These are phyloP conservation scores for Ocimum tenuiflorum DNA, from an alignment of 257 asterid species.

Conservation along the genomic window DNA sequence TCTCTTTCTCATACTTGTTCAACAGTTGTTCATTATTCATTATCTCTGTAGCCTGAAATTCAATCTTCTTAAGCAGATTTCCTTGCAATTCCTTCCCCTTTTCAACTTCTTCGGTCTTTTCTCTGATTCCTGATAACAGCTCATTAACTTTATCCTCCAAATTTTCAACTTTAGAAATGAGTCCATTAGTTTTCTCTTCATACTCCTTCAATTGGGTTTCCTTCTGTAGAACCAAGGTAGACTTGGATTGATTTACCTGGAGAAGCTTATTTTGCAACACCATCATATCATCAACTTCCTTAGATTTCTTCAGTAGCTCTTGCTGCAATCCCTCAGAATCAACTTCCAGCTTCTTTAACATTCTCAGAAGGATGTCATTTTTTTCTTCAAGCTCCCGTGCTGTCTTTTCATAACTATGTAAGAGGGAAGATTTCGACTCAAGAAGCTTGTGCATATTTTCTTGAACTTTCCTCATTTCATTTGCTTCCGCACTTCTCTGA, in stretches of 20 bases:
- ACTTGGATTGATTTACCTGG: constrained; percentile 35
- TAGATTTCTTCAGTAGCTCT: constrained; percentile 45
- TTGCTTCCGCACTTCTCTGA: constrained; percentile 35
- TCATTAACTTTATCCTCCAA: constrained; percentile 35
- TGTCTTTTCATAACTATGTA: constrained; percentile 31
- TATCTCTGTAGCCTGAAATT: constrained; percentile 43
- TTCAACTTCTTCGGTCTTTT: constrained; percentile 45
- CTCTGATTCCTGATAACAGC: constrained; percentile 36
- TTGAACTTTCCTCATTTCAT: constrained; percentile 27
- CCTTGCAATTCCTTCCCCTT: constrained; percentile 47
- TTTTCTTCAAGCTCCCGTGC: constrained; percentile 39
- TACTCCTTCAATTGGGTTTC: constrained; percentile 49
- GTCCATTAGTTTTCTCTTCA: constrained; percentile 36
- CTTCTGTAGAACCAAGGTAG: constrained; percentile 36
- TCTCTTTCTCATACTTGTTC: constrained; percentile 40
- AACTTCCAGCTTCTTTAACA: constrained; percentile 34
- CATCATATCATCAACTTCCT: constrained; percentile 55
- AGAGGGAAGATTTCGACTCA: constrained; percentile 27
- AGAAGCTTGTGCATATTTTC: constrained; percentile 31
- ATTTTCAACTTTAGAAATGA: constrained; percentile 32
- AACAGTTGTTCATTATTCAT: constrained; percentile 38
- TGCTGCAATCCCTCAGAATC: constrained; percentile 40
- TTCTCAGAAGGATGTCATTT: constrained; percentile 35
- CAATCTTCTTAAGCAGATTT: constrained; percentile 47
- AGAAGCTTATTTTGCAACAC: constrained; percentile 52